A percentile compares a stretch with the other conserved stretches of the same genome.
Conservation (phyloP, 345 rosid species). For the Acer saccharum region DNA sequence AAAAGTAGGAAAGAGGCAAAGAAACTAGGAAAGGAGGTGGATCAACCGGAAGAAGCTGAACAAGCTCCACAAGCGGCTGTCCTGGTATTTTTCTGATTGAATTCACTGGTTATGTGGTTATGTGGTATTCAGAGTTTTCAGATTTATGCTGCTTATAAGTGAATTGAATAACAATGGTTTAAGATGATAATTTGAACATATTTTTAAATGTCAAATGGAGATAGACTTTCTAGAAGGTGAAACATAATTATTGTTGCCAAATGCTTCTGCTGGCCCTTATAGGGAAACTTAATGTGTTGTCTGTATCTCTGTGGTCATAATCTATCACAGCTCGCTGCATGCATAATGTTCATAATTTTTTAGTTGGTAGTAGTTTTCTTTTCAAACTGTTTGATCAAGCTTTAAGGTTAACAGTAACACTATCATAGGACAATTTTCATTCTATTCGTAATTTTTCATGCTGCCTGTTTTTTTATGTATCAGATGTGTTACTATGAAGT, state of each 20-base stretch:
- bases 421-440: not conserved
- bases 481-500: not conserved
- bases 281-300: not conserved
- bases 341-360: not conserved
- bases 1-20: constrained; percentile 77
- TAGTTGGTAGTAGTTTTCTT: not conserved
- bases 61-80: constrained; percentile 71
- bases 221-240: not conserved
- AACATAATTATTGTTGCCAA: not conserved
- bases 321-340: not conserved
- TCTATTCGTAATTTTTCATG: not conserved
- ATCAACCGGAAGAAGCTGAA: constrained; percentile 41
- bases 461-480: not conserved
- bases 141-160: too few relatives aligned
- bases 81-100: constrained; percentile 49
- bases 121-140: not conserved
- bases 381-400: not conserved
- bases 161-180: too few relatives aligned
- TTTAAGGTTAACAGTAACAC: too few relatives aligned
- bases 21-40: constrained; percentile 55
- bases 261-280: not conserved
- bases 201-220: not conserved
- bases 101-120: not conserved
- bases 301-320: not conserved
- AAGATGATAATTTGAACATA: not conserved